Conservation (phyloP, 129 eudicot species). For the Cynara cardunculus region DNA sequence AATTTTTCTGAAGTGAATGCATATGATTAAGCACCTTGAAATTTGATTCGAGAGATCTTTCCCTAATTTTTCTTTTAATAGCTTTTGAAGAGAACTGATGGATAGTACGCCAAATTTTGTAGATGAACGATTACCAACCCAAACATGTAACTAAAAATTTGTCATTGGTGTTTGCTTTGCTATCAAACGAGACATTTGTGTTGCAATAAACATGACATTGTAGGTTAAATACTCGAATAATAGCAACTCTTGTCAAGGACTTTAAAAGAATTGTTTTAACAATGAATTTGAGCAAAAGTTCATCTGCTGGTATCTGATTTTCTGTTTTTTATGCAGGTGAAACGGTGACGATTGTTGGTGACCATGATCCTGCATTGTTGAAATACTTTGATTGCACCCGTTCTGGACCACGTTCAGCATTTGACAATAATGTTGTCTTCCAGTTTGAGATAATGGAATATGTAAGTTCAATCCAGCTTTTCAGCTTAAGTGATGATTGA, state of each 20-base stretch:
- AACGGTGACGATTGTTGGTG: constrained; percentile 88
- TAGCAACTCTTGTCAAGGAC: not conserved
- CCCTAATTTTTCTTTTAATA: not conserved
- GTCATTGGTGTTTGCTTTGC: not conserved
- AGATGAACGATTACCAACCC: not conserved
- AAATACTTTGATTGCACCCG: constrained; percentile 92
- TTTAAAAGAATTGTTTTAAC: not conserved
- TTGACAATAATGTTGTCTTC: constrained; percentile 80
- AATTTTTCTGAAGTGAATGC: not conserved
- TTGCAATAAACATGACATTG: not conserved
- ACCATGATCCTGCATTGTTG: constrained; percentile 77
- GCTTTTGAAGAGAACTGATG: not conserved
- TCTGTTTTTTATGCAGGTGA: constrained; percentile 58
- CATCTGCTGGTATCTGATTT: not conserved
- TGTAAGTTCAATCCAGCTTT: constrained; percentile 50
- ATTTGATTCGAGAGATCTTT: not conserved
- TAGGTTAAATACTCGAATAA: not conserved
- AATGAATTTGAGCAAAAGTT: not conserved
- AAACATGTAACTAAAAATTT: not conserved
- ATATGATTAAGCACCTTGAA: not conserved
- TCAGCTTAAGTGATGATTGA: not conserved
- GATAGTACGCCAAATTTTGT: not conserved
- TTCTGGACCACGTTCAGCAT: constrained; percentile 97
- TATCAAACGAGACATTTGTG: not conserved
- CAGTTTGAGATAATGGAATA: constrained; percentile 99